phyloP scores from a whole-genome alignment of 2,329 filamentous ascomycete genomes.

The Gaeumannomyces sp. region DNA sequence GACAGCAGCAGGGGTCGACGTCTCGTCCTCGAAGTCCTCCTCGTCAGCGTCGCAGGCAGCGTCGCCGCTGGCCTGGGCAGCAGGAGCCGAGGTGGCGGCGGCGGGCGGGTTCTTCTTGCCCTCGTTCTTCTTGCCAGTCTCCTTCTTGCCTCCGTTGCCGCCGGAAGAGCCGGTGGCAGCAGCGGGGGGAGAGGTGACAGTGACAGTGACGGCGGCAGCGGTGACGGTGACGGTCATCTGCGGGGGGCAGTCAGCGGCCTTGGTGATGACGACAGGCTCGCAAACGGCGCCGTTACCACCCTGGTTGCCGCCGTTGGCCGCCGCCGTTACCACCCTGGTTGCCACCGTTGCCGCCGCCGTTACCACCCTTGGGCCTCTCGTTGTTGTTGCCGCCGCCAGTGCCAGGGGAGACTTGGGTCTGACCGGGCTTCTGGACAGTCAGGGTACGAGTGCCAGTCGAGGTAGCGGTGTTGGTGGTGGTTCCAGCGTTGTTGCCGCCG shows the following conservation, averaged over 20 bases:
- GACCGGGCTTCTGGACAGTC: constrained; percentile 10
- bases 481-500: constrained; percentile 5
- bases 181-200: background rate
- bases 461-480: constrained; percentile 21
- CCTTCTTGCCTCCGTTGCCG: constrained; percentile 1
- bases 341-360: background rate
- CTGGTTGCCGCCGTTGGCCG: background rate
- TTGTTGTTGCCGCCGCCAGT: constrained; percentile 8
- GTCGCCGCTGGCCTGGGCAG: background rate
- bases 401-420: constrained; percentile 4
- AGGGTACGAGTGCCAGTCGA: constrained; percentile 19
- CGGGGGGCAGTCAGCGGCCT: constrained; percentile 8
- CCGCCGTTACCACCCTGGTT: background rate
- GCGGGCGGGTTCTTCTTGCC: background rate
- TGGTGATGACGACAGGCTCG: constrained; percentile 3
- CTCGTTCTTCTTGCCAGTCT: background rate
- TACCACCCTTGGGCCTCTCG: constrained; percentile 1
- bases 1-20: background rate
- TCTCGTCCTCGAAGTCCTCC: background rate
- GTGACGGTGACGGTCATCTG: constrained; percentile 12
- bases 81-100: background rate
- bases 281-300: constrained; percentile 8
- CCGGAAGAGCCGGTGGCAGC: constrained; percentile 1
- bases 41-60: constrained; percentile 5
- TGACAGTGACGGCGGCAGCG: constrained; percentile 8